phyloP scores from a whole-genome alignment of 345 rosid genomes.

The Anastatica hierochuntica region DNA sequence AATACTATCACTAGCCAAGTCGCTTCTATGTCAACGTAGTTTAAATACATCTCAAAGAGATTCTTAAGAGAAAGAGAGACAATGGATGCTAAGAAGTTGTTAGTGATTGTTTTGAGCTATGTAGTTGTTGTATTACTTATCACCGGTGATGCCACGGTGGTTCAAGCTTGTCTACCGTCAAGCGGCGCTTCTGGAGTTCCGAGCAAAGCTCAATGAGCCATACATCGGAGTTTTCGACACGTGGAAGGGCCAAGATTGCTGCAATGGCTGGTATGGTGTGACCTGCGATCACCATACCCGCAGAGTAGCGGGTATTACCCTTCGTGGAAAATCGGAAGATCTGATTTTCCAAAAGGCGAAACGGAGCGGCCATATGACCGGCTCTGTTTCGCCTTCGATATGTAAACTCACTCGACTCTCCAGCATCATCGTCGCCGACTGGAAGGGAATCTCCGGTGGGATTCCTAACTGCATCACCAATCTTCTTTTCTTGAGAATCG shows the following conservation, averaged over 20 bases:
- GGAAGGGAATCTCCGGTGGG: slow-evolving; percentile 65
- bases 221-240: slow-evolving; percentile 65
- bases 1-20: too few relatives aligned
- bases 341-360: slow-evolving; percentile 60
- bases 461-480: slow-evolving; percentile 52
- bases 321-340: slow-evolving; percentile 83
- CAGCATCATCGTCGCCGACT: slow-evolving; percentile 50
- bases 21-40: slow-evolving; percentile 6
- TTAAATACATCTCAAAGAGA: background rate
- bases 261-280: slow-evolving; percentile 65
- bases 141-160: slow-evolving; percentile 25
- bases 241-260: slow-evolving; percentile 63
- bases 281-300: slow-evolving; percentile 50
- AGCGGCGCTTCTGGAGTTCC: slow-evolving; percentile 45
- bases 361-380: slow-evolving; percentile 65
- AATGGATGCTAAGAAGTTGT: slow-evolving; percentile 1
- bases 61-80: too few relatives aligned
- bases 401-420: slow-evolving; percentile 55
- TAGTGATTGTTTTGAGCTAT: too few relatives aligned
- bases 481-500: slow-evolving; percentile 38
- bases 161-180: slow-evolving; percentile 35
- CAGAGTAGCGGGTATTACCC: slow-evolving; percentile 56
- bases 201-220: slow-evolving; percentile 52
- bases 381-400: slow-evolving; percentile 49
- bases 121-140: slow-evolving; percentile 13